Conservation (phyloP, 1,284 basidiomycete genomes). For the Microbotryum saponariae region DNA sequence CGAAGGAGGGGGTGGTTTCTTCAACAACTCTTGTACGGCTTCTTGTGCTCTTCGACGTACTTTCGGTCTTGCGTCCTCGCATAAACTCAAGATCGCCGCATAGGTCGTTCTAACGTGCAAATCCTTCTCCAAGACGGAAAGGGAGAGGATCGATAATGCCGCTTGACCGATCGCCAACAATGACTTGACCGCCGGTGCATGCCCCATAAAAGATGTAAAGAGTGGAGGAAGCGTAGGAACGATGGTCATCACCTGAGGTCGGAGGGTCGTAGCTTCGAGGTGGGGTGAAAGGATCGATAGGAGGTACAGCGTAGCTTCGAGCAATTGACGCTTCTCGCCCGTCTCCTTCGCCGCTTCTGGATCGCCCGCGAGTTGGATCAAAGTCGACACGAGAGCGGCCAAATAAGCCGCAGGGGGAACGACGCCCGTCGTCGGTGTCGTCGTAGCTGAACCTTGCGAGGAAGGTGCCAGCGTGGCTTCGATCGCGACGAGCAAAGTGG, state of each 20-base stretch:
- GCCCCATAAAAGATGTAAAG: conserved; percentile 45
- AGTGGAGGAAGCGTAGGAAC: conserved; percentile 39
- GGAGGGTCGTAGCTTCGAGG: conserved; percentile 49
- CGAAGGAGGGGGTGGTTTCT: conserved; percentile 65
- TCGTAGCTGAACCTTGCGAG: conserved; percentile 58
- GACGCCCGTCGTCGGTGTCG: conserved; percentile 48
- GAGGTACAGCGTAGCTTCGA: conserved; percentile 84
- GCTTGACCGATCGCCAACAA: conserved; percentile 65
- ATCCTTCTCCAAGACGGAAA: conserved; percentile 58
- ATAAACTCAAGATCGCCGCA: conserved; percentile 69
- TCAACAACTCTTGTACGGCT: conserved; percentile 66
- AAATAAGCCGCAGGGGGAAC: conserved; percentile 58
- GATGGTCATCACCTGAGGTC: conserved; percentile 45
- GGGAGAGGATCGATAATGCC: conserved; percentile 59
- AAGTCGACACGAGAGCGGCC: conserved; percentile 66
- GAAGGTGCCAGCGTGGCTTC: conserved; percentile 65
- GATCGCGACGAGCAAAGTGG: conserved; percentile 76
- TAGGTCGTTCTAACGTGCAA: conserved; percentile 64
- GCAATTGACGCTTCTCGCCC: conserved; percentile 54
- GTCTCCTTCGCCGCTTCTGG: conserved; percentile 55
- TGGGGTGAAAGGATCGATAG: conserved; percentile 66
- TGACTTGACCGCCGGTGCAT: conserved; percentile 51
- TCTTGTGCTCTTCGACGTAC: conserved; percentile 86
- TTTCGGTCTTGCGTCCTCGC: conserved; percentile 83
- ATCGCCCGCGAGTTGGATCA: conserved; percentile 50